Evolutionary conservation across 1,139 yeast genomes (phyloP), one percentile per base, ranked within the genome.

Genomic region (Hyphopichia khmerensis): DNA sequence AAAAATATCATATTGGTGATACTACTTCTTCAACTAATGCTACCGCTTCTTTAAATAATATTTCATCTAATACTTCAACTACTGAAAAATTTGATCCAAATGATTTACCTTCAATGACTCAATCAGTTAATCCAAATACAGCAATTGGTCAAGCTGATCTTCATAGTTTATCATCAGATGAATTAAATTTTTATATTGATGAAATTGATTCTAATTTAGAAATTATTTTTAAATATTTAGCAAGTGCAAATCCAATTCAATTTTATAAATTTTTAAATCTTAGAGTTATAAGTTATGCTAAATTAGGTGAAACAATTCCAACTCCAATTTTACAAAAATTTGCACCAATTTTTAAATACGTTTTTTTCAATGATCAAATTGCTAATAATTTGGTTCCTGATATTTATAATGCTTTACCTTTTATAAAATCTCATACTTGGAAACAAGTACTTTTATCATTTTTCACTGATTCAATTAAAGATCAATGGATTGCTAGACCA

Each of bases 401-500:
- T 41, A 57, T 77, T 35, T 63, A 67, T 50, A 62, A 62, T 15
- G 57, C 74, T 15, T 51, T 77, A 16, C 70, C 72, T 3, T 55
- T 64, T 23, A 66, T 80, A 24, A 74, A 69, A 48, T 75, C 78
- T 43, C 69, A 68, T 16, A 65, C 80, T 5, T 86, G 87, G 74
- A 76, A 73, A 46, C 78, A 76, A 51, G 64, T 79, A 13, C 58
- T 81, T 3, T 64, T 81, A 30, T 69, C 74, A 17, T 83, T 78
- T 50, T 68, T 77, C 44, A 62, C 82, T 21, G 69, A 69, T 41
- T 65, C 79, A 37, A 58, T 83, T 10, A 69, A 73, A 49, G 72
- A 73, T 46, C 87, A 87, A 79, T 65, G 78, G 16, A 65, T 75
- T 40, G 69, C 83, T n/a, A 67, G 84, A 50, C 81, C 88, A 0